A percentile compares a stretch with the other conserved stretches of the same genome.
phyloP scores from a whole-genome alignment of 2,329 filamentous ascomycete species.

The Xylariaceae sp. region DNA sequence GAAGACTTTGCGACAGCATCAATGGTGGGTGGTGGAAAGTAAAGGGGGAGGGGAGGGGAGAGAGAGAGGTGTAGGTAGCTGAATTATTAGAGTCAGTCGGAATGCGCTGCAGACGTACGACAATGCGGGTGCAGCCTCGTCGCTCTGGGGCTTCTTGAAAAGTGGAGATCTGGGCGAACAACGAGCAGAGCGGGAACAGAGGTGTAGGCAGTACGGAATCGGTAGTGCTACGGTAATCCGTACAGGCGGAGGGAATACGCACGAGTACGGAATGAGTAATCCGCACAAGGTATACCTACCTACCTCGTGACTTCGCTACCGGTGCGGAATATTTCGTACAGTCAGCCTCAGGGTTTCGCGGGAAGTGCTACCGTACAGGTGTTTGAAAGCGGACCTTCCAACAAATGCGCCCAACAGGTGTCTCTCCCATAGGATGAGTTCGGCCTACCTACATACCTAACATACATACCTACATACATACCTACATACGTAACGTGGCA shows the following conservation, averaged over 20 bases:
- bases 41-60: not conserved
- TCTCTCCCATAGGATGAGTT: no score
- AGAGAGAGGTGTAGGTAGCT: not conserved
- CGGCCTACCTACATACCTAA: not conserved
- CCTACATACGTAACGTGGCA: not conserved
- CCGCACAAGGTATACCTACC: no score
- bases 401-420: no score
- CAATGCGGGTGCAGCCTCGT: conserved; percentile 1
- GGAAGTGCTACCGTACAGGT: no score
- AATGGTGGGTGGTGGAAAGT: not conserved
- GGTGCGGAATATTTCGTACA: no score
- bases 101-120: not conserved
- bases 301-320: no score
- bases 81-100: not conserved
- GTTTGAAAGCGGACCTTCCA: no score
- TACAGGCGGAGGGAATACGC: no score
- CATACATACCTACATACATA: not conserved
- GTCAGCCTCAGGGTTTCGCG: no score
- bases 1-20: not conserved
- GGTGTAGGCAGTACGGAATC: not conserved
- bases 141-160: not conserved
- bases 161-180: not conserved
- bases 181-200: not conserved
- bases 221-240: not conserved
- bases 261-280: no score